These are phyloP conservation scores for Populus pruinosa DNA, from an alignment of 345 rosid genomes.

Conservation along the genomic window DNA sequence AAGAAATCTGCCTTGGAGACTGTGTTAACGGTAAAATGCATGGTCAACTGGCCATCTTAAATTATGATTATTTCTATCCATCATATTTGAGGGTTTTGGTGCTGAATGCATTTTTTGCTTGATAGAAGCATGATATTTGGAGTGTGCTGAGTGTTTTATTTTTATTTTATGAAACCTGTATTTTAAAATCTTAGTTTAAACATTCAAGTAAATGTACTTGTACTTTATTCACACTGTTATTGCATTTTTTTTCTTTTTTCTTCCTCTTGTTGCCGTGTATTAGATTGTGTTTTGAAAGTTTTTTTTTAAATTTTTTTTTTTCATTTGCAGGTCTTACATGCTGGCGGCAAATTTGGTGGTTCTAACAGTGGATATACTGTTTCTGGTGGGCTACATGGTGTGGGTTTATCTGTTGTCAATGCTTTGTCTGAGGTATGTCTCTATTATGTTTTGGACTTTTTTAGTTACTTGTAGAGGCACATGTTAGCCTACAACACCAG, in stretches of 20 bases:
- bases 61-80: background rate
- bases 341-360: constrained; percentile 99
- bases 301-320: background rate
- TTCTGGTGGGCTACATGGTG: constrained; percentile 98
- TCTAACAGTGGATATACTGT: constrained; percentile 91
- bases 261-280: background rate
- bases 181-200: background rate
- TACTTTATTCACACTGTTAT: background rate
- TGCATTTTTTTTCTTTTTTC: background rate
- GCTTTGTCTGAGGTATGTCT: constrained; percentile 87
- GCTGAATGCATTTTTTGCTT: background rate
- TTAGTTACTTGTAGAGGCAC: background rate
- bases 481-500: background rate
- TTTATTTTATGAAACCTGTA: background rate
- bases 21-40: constrained; percentile 78
- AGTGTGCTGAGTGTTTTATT: background rate
- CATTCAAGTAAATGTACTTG: background rate
- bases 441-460: background rate
- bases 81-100: background rate
- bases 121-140: background rate
- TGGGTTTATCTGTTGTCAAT: constrained; percentile 96
- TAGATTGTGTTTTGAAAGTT: background rate
- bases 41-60: background rate
- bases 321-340: constrained; percentile 78
- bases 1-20: constrained; percentile 93